Conservation (phyloP, 352 stramenopile species). For the Globisporangium middletonii region DNA sequence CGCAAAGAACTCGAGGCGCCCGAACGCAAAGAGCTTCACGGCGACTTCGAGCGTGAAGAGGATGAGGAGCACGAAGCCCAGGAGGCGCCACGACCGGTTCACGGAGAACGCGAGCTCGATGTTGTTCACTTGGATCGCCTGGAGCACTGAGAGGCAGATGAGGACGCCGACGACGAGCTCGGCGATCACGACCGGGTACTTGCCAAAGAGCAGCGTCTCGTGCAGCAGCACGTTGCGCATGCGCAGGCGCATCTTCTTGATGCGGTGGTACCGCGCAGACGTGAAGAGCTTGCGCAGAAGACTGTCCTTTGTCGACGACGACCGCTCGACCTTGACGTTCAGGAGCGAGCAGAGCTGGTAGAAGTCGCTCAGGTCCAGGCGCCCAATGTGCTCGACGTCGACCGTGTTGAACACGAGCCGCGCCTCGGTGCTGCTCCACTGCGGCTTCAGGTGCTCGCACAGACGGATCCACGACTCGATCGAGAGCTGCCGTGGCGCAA, state of each 20-base stretch:
- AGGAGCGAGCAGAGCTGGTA: conserved; percentile 76
- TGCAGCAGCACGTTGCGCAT: conserved; percentile 53
- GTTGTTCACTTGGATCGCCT: conserved; percentile 82
- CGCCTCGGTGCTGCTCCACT: conserved; percentile 67
- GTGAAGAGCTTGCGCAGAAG: conserved; percentile 40
- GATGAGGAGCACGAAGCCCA: conserved; percentile 61
- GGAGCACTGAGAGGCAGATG: conserved; percentile 73
- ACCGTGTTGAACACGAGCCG: conserved; percentile 78
- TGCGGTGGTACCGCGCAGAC: conserved; percentile 35
- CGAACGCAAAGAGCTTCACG: conserved; percentile 81
- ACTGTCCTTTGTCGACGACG: conserved; percentile 29
- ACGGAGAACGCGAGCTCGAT: conserved; percentile 68
- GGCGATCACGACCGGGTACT: conserved; percentile 63
- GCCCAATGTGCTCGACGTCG: conserved; percentile 56
- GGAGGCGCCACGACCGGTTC: conserved; percentile 65
- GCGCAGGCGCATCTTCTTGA: conserved; percentile 41
- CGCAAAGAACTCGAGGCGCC: conserved; percentile 63
- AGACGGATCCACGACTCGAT: conserved; percentile 67
- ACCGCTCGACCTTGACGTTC: conserved; percentile 58
- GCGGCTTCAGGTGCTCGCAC: conserved; percentile 68
- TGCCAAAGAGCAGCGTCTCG: conserved; percentile 51
- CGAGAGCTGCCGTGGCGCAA: conserved; percentile 49
- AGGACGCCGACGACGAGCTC: conserved; percentile 69
- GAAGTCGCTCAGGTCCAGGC: conserved; percentile 61
- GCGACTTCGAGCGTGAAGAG: conserved; percentile 72